Evolutionary conservation across 306 rosid species (phyloP).

Genomic region (Hippophae rhamnoides): DNA sequence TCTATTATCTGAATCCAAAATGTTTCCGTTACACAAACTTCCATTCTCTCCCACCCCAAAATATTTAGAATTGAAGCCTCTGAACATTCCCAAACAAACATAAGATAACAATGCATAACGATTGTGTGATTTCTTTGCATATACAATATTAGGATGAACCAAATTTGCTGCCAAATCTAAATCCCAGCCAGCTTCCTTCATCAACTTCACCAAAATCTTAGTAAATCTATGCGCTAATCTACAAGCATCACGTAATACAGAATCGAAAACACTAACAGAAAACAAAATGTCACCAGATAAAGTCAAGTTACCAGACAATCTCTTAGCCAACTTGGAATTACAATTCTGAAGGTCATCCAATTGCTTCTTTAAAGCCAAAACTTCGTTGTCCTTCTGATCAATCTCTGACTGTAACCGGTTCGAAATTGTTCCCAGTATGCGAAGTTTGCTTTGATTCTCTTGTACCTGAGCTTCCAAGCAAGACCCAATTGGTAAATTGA

Average conservation of each 20-base stretch:
- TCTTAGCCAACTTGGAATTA: slow-evolving; percentile 47
- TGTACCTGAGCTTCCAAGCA: slow-evolving; percentile 78
- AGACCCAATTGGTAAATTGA: slow-evolving; percentile 49
- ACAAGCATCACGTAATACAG: slow-evolving; percentile 62
- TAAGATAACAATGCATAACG: slow-evolving; percentile 76
- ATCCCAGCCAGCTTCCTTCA: slow-evolving; percentile 92
- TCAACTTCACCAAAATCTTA: slow-evolving; percentile 68
- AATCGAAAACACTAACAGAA: slow-evolving; percentile 68
- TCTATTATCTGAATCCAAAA: slow-evolving; percentile 23
- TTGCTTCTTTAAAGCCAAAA: slow-evolving; percentile 37
- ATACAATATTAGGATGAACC: slow-evolving; percentile 57
- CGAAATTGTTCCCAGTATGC: slow-evolving; percentile 77
- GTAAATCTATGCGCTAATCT: slow-evolving; percentile 62
- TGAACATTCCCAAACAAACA: slow-evolving; percentile 81
- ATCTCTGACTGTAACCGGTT: slow-evolving; percentile 69
- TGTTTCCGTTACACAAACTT: slow-evolving; percentile 23
- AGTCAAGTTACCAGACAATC: slow-evolving; percentile 44
- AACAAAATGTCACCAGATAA: slow-evolving; percentile 57
- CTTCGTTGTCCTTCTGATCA: slow-evolving; percentile 73
- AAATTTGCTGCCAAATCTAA: slow-evolving; percentile 67
- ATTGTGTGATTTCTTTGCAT: slow-evolving; percentile 57
- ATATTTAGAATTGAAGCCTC: slow-evolving; percentile 38
- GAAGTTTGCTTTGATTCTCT: slow-evolving; percentile 88
- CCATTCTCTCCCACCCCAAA: slow-evolving; percentile 39
- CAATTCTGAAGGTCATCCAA: slow-evolving; percentile 56